Base-by-base conservation (phyloP, 345 rosid genomes). In the Bruguiera gymnorhiza region DNA sequence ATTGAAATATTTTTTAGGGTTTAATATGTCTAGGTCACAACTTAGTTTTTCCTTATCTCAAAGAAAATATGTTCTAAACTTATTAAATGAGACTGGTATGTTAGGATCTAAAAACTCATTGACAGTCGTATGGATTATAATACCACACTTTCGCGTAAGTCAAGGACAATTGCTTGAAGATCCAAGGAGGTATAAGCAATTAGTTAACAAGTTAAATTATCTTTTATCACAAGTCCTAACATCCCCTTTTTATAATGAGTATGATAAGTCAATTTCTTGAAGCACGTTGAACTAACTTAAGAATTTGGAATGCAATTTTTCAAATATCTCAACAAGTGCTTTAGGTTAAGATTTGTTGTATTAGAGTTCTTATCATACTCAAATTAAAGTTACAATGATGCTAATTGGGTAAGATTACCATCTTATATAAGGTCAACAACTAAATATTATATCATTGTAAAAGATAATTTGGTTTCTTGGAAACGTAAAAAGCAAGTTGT, bases 51-150 rank as follows among this genome's bases (percentile, higher is more conserved):
- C 21, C 55, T 19, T 52, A 0, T 52, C 8, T 52, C 0, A 52
- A 62, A 34, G 29, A 36, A 23, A 19, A 52, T 52, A 19, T 52
- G 9, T 19, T 1, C 1, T 19, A 19, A 2, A 52, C 8, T 52
- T 19, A 21, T 19, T 6, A 0, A 5, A 0, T 1, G 8, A 19
- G 1, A 19, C 0, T 51, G 8, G 2, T 19, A 51, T 16, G 6
- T 5, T 51, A 51, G 0, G 6, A 8, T 6, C 0, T 51, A 51
- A 51, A 51, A 19, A 6, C 9, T 51, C 1, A 31, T 31, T 19
- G 2, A 8, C 8, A 1, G 6, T 51, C 55, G 0, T 51, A 51
- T 51, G 0, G 1, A 19, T 16, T 16, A 1, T 51, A 51, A 19
- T 51, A 0, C 21, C 0, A 0, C 19, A 51, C 55, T 51, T 7